Evolutionary conservation across 208 protist species (phyloP).

Genomic region (Acanthamoeba triangularis): DNA sequence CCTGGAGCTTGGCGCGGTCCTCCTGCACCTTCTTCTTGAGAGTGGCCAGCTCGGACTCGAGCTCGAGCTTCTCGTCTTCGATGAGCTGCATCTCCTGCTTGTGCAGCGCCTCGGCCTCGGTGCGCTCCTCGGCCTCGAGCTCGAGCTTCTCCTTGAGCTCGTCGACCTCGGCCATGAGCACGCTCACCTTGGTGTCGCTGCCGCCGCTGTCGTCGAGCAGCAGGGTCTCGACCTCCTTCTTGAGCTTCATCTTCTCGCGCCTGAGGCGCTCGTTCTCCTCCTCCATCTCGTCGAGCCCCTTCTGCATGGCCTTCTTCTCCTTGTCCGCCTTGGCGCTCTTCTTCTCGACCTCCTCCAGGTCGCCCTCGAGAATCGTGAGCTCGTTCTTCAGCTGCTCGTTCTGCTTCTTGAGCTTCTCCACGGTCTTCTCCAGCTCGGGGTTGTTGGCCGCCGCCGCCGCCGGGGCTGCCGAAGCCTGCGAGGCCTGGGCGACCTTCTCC

Average conservation of each 20-base stretch:
- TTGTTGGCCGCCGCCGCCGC: background rate
- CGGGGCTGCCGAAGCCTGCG: background rate
- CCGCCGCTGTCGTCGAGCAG: conserved; percentile 45
- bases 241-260: conserved; percentile 57
- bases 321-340: conserved; percentile 6
- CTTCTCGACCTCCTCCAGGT: conserved; percentile 55
- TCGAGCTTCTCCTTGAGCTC: conserved; percentile 37
- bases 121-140: conserved; percentile 11
- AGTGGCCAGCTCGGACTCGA: background rate
- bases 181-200: conserved; percentile 45
- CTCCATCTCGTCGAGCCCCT: conserved; percentile 24
- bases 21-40: conserved; percentile 51
- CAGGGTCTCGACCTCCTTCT: conserved; percentile 54
- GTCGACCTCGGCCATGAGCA: conserved; percentile 46
- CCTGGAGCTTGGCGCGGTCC: conserved; percentile 3
- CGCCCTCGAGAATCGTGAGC: conserved; percentile 15
- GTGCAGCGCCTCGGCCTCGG: conserved; percentile 24
- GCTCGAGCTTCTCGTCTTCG: conserved; percentile 38
- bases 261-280: conserved; percentile 33
- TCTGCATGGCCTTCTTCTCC: conserved; percentile 25
- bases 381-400: conserved; percentile 54
- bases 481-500: conserved; percentile 34
- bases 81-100: conserved; percentile 51
- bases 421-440: conserved; percentile 3
- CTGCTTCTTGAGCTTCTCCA: conserved; percentile 53